Evolutionary conservation across 768 basidiomycete species (phyloP), one percentile per base, ranked within the genome.

Genomic region (Leccinum aurantiacum): DNA sequence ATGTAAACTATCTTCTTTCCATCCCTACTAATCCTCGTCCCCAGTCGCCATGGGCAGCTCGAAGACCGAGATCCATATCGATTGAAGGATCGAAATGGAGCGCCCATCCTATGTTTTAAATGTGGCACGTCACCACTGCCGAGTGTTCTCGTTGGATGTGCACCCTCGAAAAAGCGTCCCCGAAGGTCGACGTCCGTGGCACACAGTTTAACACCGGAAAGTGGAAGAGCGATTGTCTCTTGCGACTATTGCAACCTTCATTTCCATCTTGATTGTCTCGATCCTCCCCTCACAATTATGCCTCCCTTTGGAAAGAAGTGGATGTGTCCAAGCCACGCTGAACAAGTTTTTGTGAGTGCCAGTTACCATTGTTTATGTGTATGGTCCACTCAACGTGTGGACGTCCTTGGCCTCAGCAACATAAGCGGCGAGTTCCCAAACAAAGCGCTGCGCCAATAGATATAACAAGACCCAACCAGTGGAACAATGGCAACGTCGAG

Each of bases 291-390:
- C 60, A 79, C 89, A 24, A 82, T 82, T 44, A 88, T 98, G 83
- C 97, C 97, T 3, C 82, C 89, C 13, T 85, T 89, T 59, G 86
- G 85, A 65, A 91, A 88, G 79, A 97, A 95, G 73, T 99, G 96
- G 95, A 97, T 96, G 95, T 99, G 97, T 74, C 97, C 97, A 8
- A 93, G 96, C 69, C 97, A 99, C 70, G 88, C 86, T n/a, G 95
- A 97, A 64, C 85, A 87, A 59, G 82, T 88, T 56, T 73, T 91
- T 60, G 95, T 96, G 71, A 75, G 93, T 79, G 54, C 37, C 52
- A 46, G 31, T 50, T 19, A 37, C 57, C 49, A 56, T 27, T 8
- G 47, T 38, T 35, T n/a, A 46, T 29, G 31, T 25, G 15, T 38
- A 13, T 17, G 57, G 15, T 52, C 58, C 15, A 49, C 50, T 64